A percentile compares a stretch with the other conserved stretches of the same genome.
phyloP scores from a whole-genome alignment of 176 grass and related monocot species.

The Musa beccarii region DNA sequence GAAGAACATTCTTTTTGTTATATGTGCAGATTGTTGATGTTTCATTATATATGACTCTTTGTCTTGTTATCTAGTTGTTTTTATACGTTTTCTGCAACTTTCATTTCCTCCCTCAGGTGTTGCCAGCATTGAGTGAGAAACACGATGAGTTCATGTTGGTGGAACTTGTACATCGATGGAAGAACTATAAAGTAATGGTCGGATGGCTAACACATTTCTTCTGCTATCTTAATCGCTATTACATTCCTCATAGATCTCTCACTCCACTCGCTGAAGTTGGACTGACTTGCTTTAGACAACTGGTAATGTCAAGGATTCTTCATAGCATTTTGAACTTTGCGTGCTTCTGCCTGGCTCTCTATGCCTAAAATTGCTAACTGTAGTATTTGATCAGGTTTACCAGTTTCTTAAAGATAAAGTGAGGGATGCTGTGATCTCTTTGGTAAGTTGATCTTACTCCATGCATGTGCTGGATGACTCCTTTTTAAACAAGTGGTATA shows the following conservation, averaged over 20 bases:
- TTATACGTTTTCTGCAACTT: too few species aligned
- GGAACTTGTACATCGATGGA: conserved; percentile 68
- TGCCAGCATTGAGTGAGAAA: conserved; percentile 70
- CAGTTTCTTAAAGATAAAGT: conserved; percentile 72
- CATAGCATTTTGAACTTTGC: too few species aligned
- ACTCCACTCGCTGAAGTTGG: conserved; percentile 50
- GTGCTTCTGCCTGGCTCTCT: neutral
- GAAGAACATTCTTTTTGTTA: too few species aligned
- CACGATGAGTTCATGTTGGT: conserved; percentile 72
- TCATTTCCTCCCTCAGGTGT: conserved; percentile 26
- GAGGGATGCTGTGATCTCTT: conserved; percentile 67
- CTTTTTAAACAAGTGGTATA: neutral
- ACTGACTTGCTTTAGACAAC: conserved; percentile 47
- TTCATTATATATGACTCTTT: neutral
- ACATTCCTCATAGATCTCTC: conserved; percentile 35
- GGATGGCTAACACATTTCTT: conserved; percentile 60
- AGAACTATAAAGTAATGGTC: conserved; percentile 73
- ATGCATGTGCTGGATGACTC: too few species aligned
- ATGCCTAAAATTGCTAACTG: too few species aligned
- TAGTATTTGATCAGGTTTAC: conserved; percentile 45
- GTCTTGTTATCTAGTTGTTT: neutral
- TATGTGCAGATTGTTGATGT: too few species aligned
- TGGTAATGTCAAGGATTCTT: conserved; percentile 33
- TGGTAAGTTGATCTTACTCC: conserved; percentile 35
- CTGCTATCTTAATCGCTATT: conserved; percentile 52